These are phyloP conservation scores for Sequoia sempervirens DNA, from an alignment of 75 land plant species.

Conservation along the genomic window DNA sequence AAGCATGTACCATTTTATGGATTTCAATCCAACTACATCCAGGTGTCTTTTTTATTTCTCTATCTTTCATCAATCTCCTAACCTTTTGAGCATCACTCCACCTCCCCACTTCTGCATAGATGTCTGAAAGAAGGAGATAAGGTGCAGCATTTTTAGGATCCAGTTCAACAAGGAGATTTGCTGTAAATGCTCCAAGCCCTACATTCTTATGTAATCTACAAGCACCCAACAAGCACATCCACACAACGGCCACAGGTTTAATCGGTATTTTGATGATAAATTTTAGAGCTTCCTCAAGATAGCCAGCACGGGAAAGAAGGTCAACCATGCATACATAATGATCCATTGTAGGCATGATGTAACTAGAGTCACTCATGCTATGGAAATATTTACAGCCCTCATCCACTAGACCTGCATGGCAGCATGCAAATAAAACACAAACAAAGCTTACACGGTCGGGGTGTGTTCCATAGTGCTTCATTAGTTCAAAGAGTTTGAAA, in stretches of 20 bases:
- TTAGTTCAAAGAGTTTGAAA: not conserved
- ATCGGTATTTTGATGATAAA: conserved; percentile 13
- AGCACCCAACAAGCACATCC: conserved; percentile 20
- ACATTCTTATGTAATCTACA: conserved; percentile 18
- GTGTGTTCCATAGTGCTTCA: not conserved
- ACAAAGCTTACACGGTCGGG: conserved; percentile 3
- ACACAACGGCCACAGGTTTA: conserved; percentile 1
- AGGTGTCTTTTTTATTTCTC: not conserved
- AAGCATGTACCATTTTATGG: conserved; percentile 20
- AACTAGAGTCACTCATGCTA: conserved; percentile 6
- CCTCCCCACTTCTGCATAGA: conserved; percentile 16
- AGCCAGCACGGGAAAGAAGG: conserved; percentile 22
- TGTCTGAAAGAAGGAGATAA: conserved; percentile 22
- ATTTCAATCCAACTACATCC: conserved; percentile 24
- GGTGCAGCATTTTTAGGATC: conserved; percentile 12
- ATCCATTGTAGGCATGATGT: conserved; percentile 11
- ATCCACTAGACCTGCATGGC: conserved; percentile 7
- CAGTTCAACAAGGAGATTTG: conserved; percentile 12
- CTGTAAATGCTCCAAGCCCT: conserved; percentile 15
- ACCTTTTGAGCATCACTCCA: conserved; percentile 15
- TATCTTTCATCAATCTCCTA: conserved; percentile 11
- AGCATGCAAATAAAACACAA: conserved; percentile 5
- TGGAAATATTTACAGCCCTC: not conserved
- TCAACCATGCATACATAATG: conserved; percentile 27
- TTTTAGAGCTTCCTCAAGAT: conserved; percentile 17